A percentile compares a stretch with the other conserved stretches of the same genome.
These are phyloP conservation scores for Leishmania arabica DNA, from an alignment of 208 protist species.

Conservation along the genomic window DNA sequence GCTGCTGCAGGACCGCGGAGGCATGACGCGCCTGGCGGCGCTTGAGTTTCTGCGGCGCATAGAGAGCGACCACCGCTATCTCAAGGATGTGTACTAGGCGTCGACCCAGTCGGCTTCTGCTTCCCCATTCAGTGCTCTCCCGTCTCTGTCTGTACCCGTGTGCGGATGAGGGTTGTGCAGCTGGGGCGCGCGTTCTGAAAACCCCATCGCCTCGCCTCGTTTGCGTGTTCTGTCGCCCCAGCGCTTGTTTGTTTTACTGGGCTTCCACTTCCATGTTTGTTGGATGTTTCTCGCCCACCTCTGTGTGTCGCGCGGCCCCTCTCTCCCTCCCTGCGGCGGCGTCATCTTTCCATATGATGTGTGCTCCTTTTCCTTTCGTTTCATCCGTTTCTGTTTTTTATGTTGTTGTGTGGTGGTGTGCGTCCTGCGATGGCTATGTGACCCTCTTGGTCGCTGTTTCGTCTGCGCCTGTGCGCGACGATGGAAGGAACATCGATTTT, in stretches of 20 bases:
- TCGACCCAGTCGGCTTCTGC: background rate
- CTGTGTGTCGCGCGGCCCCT: background rate
- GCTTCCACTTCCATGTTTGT: background rate
- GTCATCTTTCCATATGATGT: background rate
- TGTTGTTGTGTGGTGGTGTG: background rate
- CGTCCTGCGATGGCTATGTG: background rate
- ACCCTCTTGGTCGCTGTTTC: background rate
- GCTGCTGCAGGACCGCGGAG: constrained; percentile 65
- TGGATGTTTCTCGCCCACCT: background rate
- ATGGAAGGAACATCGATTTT: background rate
- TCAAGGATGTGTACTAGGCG: constrained; percentile 92
- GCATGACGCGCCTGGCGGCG: constrained; percentile 61
- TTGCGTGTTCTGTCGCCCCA: background rate
- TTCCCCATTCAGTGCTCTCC: background rate
- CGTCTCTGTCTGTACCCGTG: background rate
- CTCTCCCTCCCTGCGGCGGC: background rate
- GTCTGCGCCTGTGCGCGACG: background rate
- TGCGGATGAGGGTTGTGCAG: background rate
- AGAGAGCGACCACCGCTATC: constrained; percentile 73
- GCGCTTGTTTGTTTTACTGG: background rate
- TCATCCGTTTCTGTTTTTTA: background rate
- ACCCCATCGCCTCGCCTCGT: background rate
- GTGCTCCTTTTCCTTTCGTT: background rate
- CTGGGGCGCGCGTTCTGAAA: background rate
- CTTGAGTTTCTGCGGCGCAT: constrained; percentile 75